phyloP scores from a whole-genome alignment of 441 rosid genomes.

The Adansonia madagascariensis region DNA sequence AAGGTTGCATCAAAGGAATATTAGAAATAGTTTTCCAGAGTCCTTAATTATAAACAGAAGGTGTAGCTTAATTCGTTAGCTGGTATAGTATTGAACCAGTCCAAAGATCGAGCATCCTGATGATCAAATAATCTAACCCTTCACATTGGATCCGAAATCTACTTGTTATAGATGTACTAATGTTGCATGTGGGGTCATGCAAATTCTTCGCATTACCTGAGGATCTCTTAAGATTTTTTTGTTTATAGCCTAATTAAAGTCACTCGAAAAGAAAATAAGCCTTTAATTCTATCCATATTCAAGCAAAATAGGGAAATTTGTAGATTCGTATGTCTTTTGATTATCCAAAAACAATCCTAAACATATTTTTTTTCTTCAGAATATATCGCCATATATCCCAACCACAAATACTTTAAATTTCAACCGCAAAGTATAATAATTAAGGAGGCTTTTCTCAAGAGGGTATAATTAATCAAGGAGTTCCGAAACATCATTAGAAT shows the following conservation, averaged over 20 bases:
- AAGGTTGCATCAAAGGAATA: background rate
- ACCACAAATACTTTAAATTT: background rate
- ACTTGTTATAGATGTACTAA: background rate
- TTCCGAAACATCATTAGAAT: conserved; percentile 1
- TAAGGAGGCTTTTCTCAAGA: background rate
- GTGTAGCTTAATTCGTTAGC: too few species aligned
- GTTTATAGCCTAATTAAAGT: conserved; percentile 3
- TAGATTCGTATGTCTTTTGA: background rate
- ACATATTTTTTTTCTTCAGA: background rate
- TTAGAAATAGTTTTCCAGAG: background rate
- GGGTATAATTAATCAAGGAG: background rate
- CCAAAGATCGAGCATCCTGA: background rate
- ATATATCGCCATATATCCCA: background rate
- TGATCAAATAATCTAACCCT: background rate
- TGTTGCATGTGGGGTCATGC: background rate
- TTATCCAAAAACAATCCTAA: background rate
- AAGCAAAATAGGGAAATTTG: too few species aligned
- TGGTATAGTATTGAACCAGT: too few species aligned
- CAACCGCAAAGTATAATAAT: background rate
- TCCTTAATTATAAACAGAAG: background rate
- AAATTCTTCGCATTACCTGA: conserved; percentile 11
- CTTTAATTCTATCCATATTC: background rate
- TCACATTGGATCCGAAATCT: background rate
- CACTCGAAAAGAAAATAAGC: background rate
- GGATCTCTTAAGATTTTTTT: background rate